Evolutionary conservation across 805 yeast genomes (phyloP).

Genomic region (Hemisphaericaspora nanyangensis): DNA sequence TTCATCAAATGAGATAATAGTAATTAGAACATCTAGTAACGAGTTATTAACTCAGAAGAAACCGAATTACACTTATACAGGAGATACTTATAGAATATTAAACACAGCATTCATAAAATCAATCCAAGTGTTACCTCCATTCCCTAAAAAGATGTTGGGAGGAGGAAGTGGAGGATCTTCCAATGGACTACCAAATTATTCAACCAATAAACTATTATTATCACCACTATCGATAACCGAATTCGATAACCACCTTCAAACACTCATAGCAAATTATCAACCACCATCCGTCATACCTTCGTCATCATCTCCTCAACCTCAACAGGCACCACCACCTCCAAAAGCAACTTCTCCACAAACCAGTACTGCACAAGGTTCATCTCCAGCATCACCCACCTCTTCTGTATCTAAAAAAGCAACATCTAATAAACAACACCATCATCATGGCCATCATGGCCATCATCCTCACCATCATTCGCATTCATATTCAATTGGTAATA

Average conservation of each 20-base stretch:
- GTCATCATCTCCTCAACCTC: neutral
- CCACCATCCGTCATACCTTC: neutral
- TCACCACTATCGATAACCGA: slow-evolving; percentile 2
- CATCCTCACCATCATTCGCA: neutral
- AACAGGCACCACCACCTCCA: too few relatives aligned
- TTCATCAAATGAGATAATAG: slow-evolving; percentile 42
- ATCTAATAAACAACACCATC: neutral
- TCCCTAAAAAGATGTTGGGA: slow-evolving; percentile 26
- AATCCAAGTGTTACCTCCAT: slow-evolving; percentile 35
- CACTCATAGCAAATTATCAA: neutral
- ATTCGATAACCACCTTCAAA: neutral
- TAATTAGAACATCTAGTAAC: slow-evolving; percentile 23
- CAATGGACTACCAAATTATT: neutral
- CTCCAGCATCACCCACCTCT: neutral
- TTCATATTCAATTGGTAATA: neutral
- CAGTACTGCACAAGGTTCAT: neutral
- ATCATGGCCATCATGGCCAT: neutral
- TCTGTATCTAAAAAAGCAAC: slow-evolving; percentile 9
- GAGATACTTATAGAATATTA: slow-evolving; percentile 43
- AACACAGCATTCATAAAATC: slow-evolving; percentile 56
- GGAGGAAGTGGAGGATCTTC: neutral
- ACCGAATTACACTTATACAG: slow-evolving; percentile 5
- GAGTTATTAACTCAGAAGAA: slow-evolving; percentile 11
- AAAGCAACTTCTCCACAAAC: neutral
- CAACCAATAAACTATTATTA: slow-evolving; percentile 5